Evolutionary conservation across 2,329 filamentous ascomycete species (phyloP).

Genomic region (Ophiostoma angusticollis): DNA sequence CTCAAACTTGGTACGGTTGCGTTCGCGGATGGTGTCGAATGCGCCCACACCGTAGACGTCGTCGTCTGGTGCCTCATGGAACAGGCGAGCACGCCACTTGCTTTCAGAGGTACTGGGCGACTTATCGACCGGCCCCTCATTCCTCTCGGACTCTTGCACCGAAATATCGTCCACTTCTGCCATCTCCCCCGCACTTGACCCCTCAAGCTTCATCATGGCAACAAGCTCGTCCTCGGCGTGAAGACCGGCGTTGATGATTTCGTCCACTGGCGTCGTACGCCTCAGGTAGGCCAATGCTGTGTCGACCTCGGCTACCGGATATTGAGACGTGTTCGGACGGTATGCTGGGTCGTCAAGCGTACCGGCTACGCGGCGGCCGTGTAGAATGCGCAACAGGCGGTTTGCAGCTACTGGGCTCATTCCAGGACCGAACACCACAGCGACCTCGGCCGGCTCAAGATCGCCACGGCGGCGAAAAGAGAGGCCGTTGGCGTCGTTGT

Average conservation of each 20-base stretch:
- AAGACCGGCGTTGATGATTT: slow-evolving; percentile 46
- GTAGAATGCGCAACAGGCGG: slow-evolving; percentile 42
- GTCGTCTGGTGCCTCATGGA: slow-evolving; percentile 20
- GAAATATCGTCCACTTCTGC: slow-evolving; percentile 14
- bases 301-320: slow-evolving; percentile 27
- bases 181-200: slow-evolving; percentile 15
- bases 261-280: slow-evolving; percentile 41
- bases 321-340: slow-evolving; percentile 33
- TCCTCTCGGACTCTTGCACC: slow-evolving; percentile 7
- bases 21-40: slow-evolving; percentile 43
- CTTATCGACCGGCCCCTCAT: slow-evolving; percentile 4
- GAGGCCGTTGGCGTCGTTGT: slow-evolving; percentile 42
- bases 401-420: slow-evolving; percentile 36
- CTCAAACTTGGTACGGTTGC: slow-evolving; percentile 36
- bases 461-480: slow-evolving; percentile 34
- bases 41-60: slow-evolving; percentile 45
- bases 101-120: slow-evolving; percentile 1
- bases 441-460: slow-evolving; percentile 34
- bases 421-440: slow-evolving; percentile 36
- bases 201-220: slow-evolving; percentile 31
- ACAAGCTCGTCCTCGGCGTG: slow-evolving; percentile 50
- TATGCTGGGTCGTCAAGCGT: slow-evolving; percentile 47
- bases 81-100: slow-evolving; percentile 15
- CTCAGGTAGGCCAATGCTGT: slow-evolving; percentile 44
- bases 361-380: slow-evolving; percentile 51